Conservation (phyloP, 768 basidiomycete species). For the Lactifluus pinguis region DNA sequence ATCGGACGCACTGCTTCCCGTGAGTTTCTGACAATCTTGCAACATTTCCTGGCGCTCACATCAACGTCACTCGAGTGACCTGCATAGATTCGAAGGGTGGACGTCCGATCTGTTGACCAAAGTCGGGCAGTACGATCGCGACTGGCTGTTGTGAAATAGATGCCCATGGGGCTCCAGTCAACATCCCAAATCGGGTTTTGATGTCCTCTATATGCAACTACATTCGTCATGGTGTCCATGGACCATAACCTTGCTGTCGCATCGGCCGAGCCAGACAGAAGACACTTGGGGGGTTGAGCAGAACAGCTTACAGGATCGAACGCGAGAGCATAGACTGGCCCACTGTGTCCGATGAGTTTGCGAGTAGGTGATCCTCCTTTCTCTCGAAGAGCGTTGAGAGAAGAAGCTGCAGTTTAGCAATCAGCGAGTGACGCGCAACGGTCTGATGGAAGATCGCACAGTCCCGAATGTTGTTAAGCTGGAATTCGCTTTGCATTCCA, state of each 20-base stretch:
- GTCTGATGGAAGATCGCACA: slow-evolving; percentile 35
- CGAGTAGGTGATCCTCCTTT: slow-evolving; percentile 78
- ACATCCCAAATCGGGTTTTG: slow-evolving; percentile 99
- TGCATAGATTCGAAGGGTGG: slow-evolving; percentile 83
- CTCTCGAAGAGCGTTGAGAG: slow-evolving; percentile 60
- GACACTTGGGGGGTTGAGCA: slow-evolving; percentile 72
- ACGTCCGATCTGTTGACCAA: slow-evolving; percentile 90
- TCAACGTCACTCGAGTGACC: slow-evolving; percentile 97
- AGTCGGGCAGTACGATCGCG: slow-evolving; percentile 89
- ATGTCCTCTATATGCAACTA: slow-evolving; percentile 92
- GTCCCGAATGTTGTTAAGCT: slow-evolving; percentile 55
- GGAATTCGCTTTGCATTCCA: slow-evolving; percentile 70
- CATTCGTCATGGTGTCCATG: slow-evolving; percentile 85
- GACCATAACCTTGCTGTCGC: slow-evolving; percentile 90
- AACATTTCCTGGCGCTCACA: slow-evolving; percentile 41
- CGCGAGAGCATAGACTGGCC: slow-evolving; percentile 87
- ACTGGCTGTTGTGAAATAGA: slow-evolving; percentile 97
- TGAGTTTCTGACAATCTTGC: neutral
- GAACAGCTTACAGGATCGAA: slow-evolving; percentile 92
- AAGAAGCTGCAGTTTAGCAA: slow-evolving; percentile 36
- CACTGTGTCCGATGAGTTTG: slow-evolving; percentile 96
- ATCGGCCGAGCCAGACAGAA: slow-evolving; percentile 90
- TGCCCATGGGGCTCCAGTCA: slow-evolving; percentile 95
- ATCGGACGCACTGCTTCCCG: slow-evolving; percentile 70
- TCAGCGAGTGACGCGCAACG: neutral